A percentile compares a stretch with the other conserved stretches of the same genome.
Evolutionary conservation across 257 asterid species (phyloP).

Genomic region (Anisodus tanguticus): DNA sequence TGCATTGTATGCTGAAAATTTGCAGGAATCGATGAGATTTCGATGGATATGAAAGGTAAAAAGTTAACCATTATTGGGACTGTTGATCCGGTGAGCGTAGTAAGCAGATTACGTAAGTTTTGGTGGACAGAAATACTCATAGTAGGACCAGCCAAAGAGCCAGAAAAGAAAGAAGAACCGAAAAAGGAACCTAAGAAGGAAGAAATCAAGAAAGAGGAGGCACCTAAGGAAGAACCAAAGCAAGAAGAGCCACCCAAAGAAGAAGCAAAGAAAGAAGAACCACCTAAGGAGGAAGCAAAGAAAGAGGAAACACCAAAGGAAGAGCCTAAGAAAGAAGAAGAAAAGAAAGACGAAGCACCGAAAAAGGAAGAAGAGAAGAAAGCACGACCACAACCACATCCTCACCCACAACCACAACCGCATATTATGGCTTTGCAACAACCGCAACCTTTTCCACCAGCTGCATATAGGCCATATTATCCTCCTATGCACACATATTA

Average conservation of each 20-base stretch:
- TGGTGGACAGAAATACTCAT: slow-evolving; percentile 55
- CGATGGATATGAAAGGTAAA: slow-evolving; percentile 53
- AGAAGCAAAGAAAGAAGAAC: slow-evolving; percentile 37
- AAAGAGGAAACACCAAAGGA: slow-evolving; percentile 44
- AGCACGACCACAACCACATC: background rate
- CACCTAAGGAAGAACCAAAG: slow-evolving; percentile 35
- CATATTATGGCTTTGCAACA: background rate
- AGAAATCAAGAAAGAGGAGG: slow-evolving; percentile 24
- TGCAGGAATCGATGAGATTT: slow-evolving; percentile 64
- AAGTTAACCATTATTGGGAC: slow-evolving; percentile 57
- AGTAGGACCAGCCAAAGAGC: slow-evolving; percentile 55
- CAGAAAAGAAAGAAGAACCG: slow-evolving; percentile 50
- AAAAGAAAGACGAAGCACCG: background rate
- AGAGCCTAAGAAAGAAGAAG: slow-evolving; percentile 37
- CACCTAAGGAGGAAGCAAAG: slow-evolving; percentile 38
- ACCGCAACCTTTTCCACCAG: background rate
- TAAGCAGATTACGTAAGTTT: slow-evolving; percentile 57
- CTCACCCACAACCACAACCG: background rate
- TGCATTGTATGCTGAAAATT: background rate
- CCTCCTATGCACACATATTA: slow-evolving; percentile 55
- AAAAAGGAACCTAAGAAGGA: slow-evolving; percentile 36
- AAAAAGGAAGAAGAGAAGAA: slow-evolving; percentile 32
- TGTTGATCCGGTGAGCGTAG: slow-evolving; percentile 61
- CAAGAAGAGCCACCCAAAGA: slow-evolving; percentile 49
- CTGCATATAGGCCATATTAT: slow-evolving; percentile 42